Evolutionary conservation across 2,329 filamentous ascomycete genomes (phyloP), one percentile per base, ranked within the genome.

Genomic region (Sclerotinia spermophila): DNA sequence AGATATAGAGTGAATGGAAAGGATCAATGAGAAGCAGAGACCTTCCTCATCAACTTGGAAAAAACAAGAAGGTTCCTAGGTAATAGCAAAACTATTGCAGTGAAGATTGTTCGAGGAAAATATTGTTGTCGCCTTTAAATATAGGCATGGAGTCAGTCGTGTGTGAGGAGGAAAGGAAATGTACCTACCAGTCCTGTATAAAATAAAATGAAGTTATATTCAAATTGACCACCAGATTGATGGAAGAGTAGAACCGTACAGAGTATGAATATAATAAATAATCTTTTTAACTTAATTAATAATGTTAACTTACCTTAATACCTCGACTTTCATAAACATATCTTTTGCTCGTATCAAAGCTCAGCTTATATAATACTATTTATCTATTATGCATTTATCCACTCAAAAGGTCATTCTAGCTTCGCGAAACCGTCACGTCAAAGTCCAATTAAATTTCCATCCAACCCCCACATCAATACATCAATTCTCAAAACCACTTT

Each of bases 401-500:
- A n/a, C 33, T 33, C 11, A 38, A 53, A 53, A 58, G 24, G 35
- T 60, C 35, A 35, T 42, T 38, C 40, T 59, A 60, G 45, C 40
- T 59, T 53, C 38, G 35, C 35, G 33, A 53, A 30, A 13, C 30
- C 33, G 62, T 56, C 60, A 51, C 58, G 69, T 55, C 33, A 53
- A 65, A 65, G 35, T 65, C 61, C 61, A 65, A 65, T 65, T n/a
- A 65, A 51, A 65, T 53, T 65, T 38, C 44, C 53, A 42, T 42
- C 19, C 69, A 53, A 44, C 69, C 69, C 62, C 62, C 51, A 60
- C 61, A 45, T n/a, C 30, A 58, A 59, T 48, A 45, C 58, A 53
- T 53, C 51, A 24, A 66, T 33, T 70, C 73, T 27, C 45, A 53
- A 66, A 75, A 75, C 69, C 75, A 76, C 74, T 76, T 75, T 72